Base-by-base conservation (phyloP, 169 alveolate genomes). In the Babesia ovis region DNA sequence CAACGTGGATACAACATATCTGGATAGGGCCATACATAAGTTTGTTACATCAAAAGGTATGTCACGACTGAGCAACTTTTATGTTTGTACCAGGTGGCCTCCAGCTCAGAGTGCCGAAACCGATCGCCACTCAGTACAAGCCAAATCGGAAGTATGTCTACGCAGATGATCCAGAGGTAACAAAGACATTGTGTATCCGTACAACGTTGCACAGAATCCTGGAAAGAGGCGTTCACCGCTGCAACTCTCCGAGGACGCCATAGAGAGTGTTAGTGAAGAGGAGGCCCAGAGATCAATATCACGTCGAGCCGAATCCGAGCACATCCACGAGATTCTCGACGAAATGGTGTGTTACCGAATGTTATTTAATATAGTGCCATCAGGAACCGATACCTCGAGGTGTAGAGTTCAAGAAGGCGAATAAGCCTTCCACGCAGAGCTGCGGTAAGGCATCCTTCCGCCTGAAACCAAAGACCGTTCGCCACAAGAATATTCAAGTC, bases 371-470 rank as follows among this genome's bases (percentile, higher is more conserved):
- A 57, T 6, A 31, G 5, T n/a, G 9, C 35, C 34, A 0, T 9
- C 53, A 77, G 86, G 86, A 77, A 32, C 83, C 82, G 31, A 20
- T 46, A 22, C 86, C 86, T 18, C 35, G 66, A 23, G 70, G 68
- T 29, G 50, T 77, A 4, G 86, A 77, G 31, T 56, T 41, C 51
- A 68, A 61, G 57, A 77, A 70, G 42, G 32, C 43, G 22, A 55
- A 71, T 73, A 70, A 77, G 60, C 80, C 80, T 42, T 77, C 86
- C 53, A 77, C 86, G 25, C 86, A 77, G 69, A 77, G 86, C 64
- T 77, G 86, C 42, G 86, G 86, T 25, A 77, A 77, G 83, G 86
- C 86, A 20, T 68, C 86, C 27, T 77, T 77, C 60, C 71, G 86
- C 43, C 69, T 60, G 53, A 77, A 77, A 51, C 50, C 72, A 35